Evolutionary conservation across 345 rosid species (phyloP).

Genomic region (Camelina sativa): DNA sequence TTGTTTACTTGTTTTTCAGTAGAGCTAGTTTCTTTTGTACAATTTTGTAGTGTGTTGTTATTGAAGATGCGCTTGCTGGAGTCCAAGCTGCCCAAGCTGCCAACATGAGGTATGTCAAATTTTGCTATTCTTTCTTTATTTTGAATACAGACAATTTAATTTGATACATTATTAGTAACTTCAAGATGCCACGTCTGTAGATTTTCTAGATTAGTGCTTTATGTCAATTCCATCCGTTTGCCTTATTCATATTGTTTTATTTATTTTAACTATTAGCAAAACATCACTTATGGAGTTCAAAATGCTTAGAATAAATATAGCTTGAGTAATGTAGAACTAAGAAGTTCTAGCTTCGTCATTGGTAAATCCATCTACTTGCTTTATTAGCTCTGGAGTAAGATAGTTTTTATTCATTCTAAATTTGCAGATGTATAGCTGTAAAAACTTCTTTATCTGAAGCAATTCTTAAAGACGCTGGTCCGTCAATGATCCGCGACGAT

Average conservation of each 20-base stretch:
- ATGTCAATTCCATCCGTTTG: slow-evolving; percentile 8
- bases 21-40: slow-evolving; percentile 20
- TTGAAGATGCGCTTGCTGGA: slow-evolving; percentile 97
- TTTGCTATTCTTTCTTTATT: neutral
- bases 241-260: neutral
- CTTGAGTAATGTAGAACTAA: neutral
- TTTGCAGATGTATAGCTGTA: slow-evolving; percentile 89
- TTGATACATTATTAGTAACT: slow-evolving; percentile 13
- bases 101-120: slow-evolving; percentile 66
- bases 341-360: neutral
- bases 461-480: slow-evolving; percentile 63
- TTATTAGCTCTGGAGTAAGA: slow-evolving; percentile 26
- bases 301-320: neutral
- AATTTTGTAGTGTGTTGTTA: slow-evolving; percentile 73
- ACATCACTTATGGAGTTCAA: slow-evolving; percentile 6
- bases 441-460: slow-evolving; percentile 82
- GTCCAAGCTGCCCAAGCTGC: slow-evolving; percentile 97
- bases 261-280: neutral
- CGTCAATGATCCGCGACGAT: slow-evolving; percentile 72
- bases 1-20: neutral
- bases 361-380: neutral
- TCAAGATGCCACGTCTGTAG: slow-evolving; percentile 1
- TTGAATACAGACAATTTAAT: neutral
- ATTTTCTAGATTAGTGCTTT: slow-evolving; percentile 2
- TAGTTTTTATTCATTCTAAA: slow-evolving; percentile 29